Percentiles rank a stretch among this genome's conserved stretches.
These are phyloP conservation scores for Backusella luteola DNA, from an alignment of 192 early-diverging fungal species.

Conservation along the genomic window DNA sequence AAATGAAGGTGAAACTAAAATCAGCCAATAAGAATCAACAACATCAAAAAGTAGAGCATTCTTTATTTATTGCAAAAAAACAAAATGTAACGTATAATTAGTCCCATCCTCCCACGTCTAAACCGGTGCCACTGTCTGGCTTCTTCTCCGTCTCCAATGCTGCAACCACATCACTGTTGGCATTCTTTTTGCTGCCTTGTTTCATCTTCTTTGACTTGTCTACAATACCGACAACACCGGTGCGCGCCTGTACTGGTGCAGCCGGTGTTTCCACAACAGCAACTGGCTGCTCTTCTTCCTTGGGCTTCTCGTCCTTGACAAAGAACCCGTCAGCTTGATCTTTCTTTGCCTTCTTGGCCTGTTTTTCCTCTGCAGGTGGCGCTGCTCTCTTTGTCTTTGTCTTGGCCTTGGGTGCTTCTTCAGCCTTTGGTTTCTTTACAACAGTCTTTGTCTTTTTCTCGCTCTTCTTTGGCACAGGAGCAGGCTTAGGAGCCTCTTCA, in stretches of 20 bases:
- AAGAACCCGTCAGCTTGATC: constrained; percentile 38
- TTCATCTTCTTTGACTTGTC: constrained; percentile 24
- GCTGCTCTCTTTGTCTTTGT: constrained; percentile 9
- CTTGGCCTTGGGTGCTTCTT: not conserved
- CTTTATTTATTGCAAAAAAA: not conserved
- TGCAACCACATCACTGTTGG: constrained; percentile 10
- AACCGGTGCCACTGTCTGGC: constrained; percentile 20
- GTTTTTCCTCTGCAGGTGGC: constrained; percentile 19
- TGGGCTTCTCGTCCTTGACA: constrained; percentile 24
- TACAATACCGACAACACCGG: constrained; percentile 25
- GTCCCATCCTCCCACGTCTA: constrained; percentile 28
- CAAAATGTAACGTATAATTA: not conserved
- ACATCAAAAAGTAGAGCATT: not conserved
- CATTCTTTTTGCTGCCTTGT: constrained; percentile 3
- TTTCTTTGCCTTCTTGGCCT: constrained; percentile 29
- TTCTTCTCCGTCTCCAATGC: constrained; percentile 12
- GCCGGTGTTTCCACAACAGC: not conserved
- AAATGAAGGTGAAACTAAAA: too few relatives aligned
- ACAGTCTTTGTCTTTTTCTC: constrained; percentile 28
- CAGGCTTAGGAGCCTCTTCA: constrained; percentile 13
- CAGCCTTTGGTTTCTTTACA: constrained; percentile 10
- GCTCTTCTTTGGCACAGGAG: constrained; percentile 15
- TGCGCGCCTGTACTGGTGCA: not conserved
- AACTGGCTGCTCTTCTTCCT: constrained; percentile 11
- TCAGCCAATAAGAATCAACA: not conserved